A percentile compares a stretch with the other conserved stretches of the same genome.
These are phyloP conservation scores for Rutstroemia sp. DNA, from an alignment of 2,329 filamentous ascomycete species.

Conservation along the genomic window DNA sequence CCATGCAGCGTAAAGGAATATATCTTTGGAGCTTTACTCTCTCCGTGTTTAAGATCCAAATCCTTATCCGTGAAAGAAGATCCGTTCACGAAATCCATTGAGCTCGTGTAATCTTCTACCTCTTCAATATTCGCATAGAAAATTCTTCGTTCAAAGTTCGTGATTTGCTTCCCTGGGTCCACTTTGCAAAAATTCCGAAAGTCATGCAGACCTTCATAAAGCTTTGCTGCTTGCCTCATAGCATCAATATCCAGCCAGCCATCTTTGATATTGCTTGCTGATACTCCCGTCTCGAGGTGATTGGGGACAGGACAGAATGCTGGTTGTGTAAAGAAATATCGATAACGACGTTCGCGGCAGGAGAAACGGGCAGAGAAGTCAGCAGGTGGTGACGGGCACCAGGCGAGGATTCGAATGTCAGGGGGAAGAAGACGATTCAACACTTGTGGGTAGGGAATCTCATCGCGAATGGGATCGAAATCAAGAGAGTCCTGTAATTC, in stretches of 20 bases:
- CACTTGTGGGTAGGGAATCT: constrained; percentile 74
- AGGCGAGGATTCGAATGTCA: constrained; percentile 86
- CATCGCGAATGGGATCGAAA: constrained; percentile 67
- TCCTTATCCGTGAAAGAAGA: constrained; percentile 5
- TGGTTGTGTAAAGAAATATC: constrained; percentile 97
- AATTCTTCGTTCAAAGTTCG: constrained; percentile 72
- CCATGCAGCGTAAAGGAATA: constrained; percentile 87
- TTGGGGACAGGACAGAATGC: constrained; percentile 65
- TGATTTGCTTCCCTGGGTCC: constrained; percentile 82
- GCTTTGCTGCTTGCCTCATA: constrained; percentile 75
- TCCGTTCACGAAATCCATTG: constrained; percentile 45
- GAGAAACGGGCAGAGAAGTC: constrained; percentile 89
- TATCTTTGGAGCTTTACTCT: constrained; percentile 46
- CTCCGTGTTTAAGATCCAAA: neutral
- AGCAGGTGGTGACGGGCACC: constrained; percentile 75
- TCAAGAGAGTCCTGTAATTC: constrained; percentile 29
- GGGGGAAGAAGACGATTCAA: constrained; percentile 83
- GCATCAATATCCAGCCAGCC: constrained; percentile 83
- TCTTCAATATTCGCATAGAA: constrained; percentile 73
- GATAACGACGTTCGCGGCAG: constrained; percentile 84
- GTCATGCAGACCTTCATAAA: constrained; percentile 79
- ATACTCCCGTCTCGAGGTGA: constrained; percentile 34
- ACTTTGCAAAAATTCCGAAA: constrained; percentile 97
- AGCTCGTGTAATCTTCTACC: constrained; percentile 47
- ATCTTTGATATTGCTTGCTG: constrained; percentile 38